phyloP scores from a whole-genome alignment of 192 early-diverging fungal genomes.

The Linnemannia zychae region DNA sequence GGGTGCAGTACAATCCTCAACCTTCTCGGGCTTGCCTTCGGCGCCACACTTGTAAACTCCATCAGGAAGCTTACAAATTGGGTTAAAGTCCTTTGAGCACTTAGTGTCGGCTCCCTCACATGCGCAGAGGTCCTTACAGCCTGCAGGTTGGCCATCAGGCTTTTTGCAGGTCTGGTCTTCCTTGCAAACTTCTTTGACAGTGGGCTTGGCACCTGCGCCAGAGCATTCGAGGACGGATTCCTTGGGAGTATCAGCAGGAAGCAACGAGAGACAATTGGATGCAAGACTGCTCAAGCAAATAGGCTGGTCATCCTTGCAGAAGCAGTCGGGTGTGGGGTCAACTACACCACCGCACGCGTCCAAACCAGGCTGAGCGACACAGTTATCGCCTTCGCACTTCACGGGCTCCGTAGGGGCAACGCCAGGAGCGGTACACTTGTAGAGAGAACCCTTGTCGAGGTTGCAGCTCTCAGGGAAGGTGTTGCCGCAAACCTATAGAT shows the following conservation, averaged over 20 bases:
- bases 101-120: background rate
- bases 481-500: constrained; percentile 14
- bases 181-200: background rate
- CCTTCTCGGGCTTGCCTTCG: background rate
- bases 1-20: background rate
- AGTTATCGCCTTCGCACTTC: background rate
- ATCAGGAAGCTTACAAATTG: background rate
- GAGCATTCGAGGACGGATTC: background rate
- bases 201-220: background rate
- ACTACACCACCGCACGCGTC: background rate
- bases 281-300: background rate
- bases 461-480: constrained; percentile 2
- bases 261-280: background rate
- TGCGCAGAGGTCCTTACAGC: background rate
- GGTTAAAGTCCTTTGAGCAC: background rate
- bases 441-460: background rate
- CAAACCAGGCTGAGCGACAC: background rate
- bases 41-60: constrained; percentile 4
- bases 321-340: background rate
- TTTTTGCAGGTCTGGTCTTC: background rate
- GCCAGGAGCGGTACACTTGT: background rate
- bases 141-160: background rate
- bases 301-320: background rate
- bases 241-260: background rate
- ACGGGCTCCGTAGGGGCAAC: background rate